Base-by-base conservation (phyloP, 495 filamentous ascomycete genomes). In the Penicillium flavigenum region DNA sequence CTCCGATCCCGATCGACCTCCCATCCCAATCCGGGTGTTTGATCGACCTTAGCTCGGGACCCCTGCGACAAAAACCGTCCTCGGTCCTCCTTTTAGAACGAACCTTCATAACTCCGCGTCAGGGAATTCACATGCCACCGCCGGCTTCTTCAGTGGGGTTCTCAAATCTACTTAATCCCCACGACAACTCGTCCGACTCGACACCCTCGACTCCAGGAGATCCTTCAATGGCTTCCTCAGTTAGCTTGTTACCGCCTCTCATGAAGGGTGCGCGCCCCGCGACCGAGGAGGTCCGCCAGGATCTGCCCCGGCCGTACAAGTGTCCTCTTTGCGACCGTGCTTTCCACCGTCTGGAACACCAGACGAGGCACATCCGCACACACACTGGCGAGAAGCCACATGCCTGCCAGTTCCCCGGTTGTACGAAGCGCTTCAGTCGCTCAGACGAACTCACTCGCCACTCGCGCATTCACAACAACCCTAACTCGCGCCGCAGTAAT, bases 301-400 rank as follows among this genome's bases (percentile, higher is more conserved):
- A 98, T 73, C 82, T 98, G 5, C 95, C 94, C 39, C 86, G 95
- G 38, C 94, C 94, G 0, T 98, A 98, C 82, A 97, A 98, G 76
- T 98, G 94, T 70, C 93, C 94, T 42, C 80, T 98, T 47, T 98
- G 94, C 81, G 95, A 98, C 66, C 96, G 97, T 80, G 94, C 94
- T 32, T 98, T 98, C 79, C 94, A 98, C 81, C 90, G 94, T 58
- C 81, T 98, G 48, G 94, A 98, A 76, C 94, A 98, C 71, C 94
- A 98, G 78, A 98, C 94, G 27, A 83, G 94, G 60, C 94, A 98
- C 71, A 98, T 98, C 67, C 85, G 94, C 62, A 98, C 95, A 8
- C 94, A 98, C 71, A 98, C 94, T 2, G 95, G 94, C 57, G 94
- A 98, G 78, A 98, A 98, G 79, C 94, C 94, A 17, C 94, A 98